phyloP scores from a whole-genome alignment of 176 grass and related monocot genomes.

The Bothriochloa decipiens region DNA sequence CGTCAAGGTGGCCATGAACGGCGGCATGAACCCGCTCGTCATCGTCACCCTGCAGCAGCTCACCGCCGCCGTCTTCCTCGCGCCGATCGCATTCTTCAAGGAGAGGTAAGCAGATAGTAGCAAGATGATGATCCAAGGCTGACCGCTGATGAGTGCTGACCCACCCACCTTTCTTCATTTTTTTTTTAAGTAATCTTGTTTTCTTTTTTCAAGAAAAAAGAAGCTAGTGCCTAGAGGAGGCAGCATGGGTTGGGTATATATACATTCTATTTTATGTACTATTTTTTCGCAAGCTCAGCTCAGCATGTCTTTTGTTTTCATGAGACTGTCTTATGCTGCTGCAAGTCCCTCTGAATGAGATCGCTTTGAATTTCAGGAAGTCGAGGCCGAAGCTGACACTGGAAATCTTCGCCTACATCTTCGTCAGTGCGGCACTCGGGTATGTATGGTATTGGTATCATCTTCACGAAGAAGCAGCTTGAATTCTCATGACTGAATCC shows the following conservation, averaged over 20 bases:
- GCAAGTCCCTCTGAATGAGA: background rate
- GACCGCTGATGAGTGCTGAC: no score
- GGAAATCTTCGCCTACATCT: constrained; percentile 80
- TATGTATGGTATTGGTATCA: constrained; percentile 19
- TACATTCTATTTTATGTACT: background rate
- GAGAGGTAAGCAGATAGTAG: constrained; percentile 52
- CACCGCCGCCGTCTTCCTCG: constrained; percentile 62
- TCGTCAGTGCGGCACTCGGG: constrained; percentile 79
- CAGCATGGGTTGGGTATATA: background rate
- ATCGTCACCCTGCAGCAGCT: constrained; percentile 80
- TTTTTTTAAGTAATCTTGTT: background rate
- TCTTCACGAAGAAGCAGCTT: background rate
- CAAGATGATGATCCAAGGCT: background rate
- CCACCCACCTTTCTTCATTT: background rate
- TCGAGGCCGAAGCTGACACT: constrained; percentile 76
- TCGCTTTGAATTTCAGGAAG: constrained; percentile 52
- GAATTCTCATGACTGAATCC: background rate
- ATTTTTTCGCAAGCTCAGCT: background rate
- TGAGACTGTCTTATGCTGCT: no score
- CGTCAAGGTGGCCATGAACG: constrained; percentile 69
- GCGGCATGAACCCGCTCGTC: constrained; percentile 73
- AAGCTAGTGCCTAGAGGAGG: background rate
- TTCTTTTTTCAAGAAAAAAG: background rate
- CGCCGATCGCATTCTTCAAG: constrained; percentile 64
- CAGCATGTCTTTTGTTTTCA: background rate